phyloP scores from a whole-genome alignment of 805 yeast species.

The Wickerhamomyces xylosicus region DNA sequence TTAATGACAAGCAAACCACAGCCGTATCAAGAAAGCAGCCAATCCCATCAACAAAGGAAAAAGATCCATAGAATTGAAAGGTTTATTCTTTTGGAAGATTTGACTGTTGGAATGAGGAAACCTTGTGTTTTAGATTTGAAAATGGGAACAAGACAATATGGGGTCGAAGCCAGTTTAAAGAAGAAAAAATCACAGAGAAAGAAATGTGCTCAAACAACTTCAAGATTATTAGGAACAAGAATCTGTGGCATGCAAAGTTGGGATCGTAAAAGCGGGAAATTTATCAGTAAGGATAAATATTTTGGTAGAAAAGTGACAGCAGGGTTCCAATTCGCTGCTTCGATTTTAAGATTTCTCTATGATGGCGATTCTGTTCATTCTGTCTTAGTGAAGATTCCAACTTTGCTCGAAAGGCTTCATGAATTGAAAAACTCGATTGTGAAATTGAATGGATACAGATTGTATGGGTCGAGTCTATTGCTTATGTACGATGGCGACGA shows the following conservation, averaged over 20 bases:
- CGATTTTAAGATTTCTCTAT: slow-evolving; percentile 67
- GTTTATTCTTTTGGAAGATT: slow-evolving; percentile 81
- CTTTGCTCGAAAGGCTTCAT: slow-evolving; percentile 46
- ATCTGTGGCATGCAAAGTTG: slow-evolving; percentile 93
- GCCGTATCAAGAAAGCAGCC: background rate
- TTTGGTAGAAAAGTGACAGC: slow-evolving; percentile 71
- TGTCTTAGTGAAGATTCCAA: slow-evolving; percentile 56
- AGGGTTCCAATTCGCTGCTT: slow-evolving; percentile 70
- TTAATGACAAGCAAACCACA: slow-evolving; percentile 10
- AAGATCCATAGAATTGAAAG: slow-evolving; percentile 57
- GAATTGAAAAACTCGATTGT: slow-evolving; percentile 47
- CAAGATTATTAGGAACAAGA: slow-evolving; percentile 75
- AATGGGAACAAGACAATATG: slow-evolving; percentile 98
- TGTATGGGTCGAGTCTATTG: slow-evolving; percentile 85
- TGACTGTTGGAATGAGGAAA: slow-evolving; percentile 68
- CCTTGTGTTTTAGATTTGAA: slow-evolving; percentile 93
- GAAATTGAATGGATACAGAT: slow-evolving; percentile 61
- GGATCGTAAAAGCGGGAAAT: slow-evolving; percentile 35
- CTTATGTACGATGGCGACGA: slow-evolving; percentile 76
- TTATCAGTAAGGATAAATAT: slow-evolving; percentile 77
- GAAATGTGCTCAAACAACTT: slow-evolving; percentile 78
- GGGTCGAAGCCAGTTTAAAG: slow-evolving; percentile 72
- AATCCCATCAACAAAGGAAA: slow-evolving; percentile 13
- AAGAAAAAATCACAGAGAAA: slow-evolving; percentile 72
- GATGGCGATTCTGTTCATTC: slow-evolving; percentile 57